phyloP scores from a whole-genome alignment of 805 yeast genomes.

The Scheffersomyces spartinae region DNA sequence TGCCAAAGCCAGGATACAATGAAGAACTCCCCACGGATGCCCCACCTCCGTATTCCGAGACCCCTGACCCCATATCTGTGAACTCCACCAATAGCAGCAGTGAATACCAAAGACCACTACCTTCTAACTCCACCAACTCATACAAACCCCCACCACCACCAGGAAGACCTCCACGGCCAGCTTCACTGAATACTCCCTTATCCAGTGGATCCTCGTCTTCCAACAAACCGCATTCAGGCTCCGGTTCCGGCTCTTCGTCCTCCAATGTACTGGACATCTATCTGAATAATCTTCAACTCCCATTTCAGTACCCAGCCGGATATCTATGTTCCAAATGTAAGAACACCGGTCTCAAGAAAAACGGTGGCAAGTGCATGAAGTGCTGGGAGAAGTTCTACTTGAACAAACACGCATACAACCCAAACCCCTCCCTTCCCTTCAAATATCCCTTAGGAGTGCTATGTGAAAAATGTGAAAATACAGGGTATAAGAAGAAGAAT shows the following conservation, averaged over 20 bases:
- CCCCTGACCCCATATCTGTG: no score
- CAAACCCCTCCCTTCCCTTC: slow-evolving; percentile 47
- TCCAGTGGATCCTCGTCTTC: no score
- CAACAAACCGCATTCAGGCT: slow-evolving; percentile 5
- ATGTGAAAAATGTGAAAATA: slow-evolving; percentile 64
- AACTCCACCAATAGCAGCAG: no score
- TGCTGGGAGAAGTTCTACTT: slow-evolving; percentile 22
- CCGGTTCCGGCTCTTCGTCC: slow-evolving; percentile 2
- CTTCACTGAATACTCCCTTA: no score
- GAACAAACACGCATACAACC: slow-evolving; percentile 26
- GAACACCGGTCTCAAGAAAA: slow-evolving; percentile 21
- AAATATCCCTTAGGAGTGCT: slow-evolving; percentile 48
- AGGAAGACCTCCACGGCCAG: slow-evolving; percentile 5
- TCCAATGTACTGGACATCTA: not conserved
- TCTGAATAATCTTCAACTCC: slow-evolving; percentile 10
- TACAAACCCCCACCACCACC: slow-evolving; percentile 4
- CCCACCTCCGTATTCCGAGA: slow-evolving; percentile 41
- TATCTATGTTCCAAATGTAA: slow-evolving; percentile 20
- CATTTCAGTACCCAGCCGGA: slow-evolving; percentile 20
- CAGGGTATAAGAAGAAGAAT: slow-evolving; percentile 53
- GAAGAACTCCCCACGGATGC: no score
- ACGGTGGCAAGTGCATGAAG: slow-evolving; percentile 14
- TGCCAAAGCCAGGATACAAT: no score
- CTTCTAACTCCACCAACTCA: slow-evolving; percentile 7
- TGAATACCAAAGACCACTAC: slow-evolving; percentile 8